Base-by-base conservation (phyloP, 495 filamentous ascomycete species). In the Penicillium pulvis region DNA sequence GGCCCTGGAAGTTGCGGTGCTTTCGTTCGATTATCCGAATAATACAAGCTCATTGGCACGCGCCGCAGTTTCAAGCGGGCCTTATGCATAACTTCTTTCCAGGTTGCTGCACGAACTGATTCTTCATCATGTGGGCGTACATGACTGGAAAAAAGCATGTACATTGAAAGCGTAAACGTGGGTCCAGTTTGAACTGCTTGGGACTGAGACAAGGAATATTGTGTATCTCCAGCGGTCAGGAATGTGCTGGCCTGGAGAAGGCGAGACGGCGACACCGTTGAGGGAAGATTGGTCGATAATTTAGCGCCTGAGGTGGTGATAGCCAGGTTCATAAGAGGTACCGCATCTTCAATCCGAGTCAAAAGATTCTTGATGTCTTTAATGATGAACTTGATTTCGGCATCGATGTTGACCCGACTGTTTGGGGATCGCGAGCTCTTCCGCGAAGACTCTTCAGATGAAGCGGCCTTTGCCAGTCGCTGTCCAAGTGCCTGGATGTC, bases 81-180 rank as follows among this genome's bases (percentile, higher is more conserved):
- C 74, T 98, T 99, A 74, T 97, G 92, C 53, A 98, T 92, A 43
- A 96, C 92, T 68, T 99, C 95, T 66, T 98, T 95, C 95, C 94
- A 98, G 0, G 93, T 92, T 1, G 90, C 87, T 62, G 93, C 88
- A 44, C 90, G 80, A 39, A 87, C 67, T 17, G 77, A 82, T 65
- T 86, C 79, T 58, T 87, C 83, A 53, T 88, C 79, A 49, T 87
- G 80, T 7, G 80, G 81, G 24, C 86, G 78, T 16, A 87, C 72
- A 73, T 99, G 92, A 19, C 91, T 86, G 12, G 85, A 81, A 68
- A 98, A 99, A 6, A 97, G 85, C 95, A 99, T 98, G 74, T 98
- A 99, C 71, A 98, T 79, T 1, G 93, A 95, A 16, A 98, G 70
- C 0, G 84, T 91, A 67, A 97, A 98, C 0, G 87, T 86, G 0